Percentiles rank a stretch among this genome's conserved stretches.
Conservation (phyloP, 2,329 filamentous ascomycete species). For the Neophaeococcomyces mojaviensis region DNA sequence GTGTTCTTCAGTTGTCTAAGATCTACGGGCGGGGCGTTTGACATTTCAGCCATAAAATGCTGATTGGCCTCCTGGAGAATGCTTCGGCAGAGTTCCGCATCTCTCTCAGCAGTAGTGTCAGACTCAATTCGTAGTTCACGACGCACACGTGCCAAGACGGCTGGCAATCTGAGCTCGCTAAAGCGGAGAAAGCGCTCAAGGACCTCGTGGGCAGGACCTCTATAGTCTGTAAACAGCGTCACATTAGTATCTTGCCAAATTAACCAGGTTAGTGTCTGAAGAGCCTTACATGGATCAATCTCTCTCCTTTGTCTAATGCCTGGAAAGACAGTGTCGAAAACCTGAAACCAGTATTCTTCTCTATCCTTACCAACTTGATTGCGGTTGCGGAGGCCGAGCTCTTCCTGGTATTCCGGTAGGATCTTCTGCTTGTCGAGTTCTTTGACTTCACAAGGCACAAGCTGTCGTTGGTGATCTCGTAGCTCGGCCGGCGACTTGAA, state of each 20-base stretch:
- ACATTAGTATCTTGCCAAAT: neutral
- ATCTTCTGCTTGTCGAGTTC: slow-evolving; percentile 10
- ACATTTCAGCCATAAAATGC: neutral
- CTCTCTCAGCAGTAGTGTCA: neutral
- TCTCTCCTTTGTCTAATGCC: neutral
- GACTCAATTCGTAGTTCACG: neutral
- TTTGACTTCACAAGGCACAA: slow-evolving; percentile 2
- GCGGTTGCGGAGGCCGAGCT: slow-evolving; percentile 7
- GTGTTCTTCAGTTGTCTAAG: neutral
- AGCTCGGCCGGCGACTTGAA: neutral
- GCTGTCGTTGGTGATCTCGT: slow-evolving; percentile 1
- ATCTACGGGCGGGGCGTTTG: neutral
- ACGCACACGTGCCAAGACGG: neutral
- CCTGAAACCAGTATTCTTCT: slow-evolving; percentile 7
- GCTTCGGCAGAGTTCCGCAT: neutral
- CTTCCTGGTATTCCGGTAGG: slow-evolving; percentile 3
- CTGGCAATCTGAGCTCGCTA: slow-evolving; percentile 2
- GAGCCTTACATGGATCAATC: slow-evolving; percentile 4
- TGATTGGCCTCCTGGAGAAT: slow-evolving; percentile 5
- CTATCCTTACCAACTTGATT: slow-evolving; percentile 3
- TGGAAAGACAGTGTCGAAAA: slow-evolving; percentile 9
- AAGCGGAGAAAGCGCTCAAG: slow-evolving; percentile 4
- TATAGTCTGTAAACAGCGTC: neutral
- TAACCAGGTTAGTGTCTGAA: neutral
- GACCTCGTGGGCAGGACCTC: neutral